phyloP scores from a whole-genome alignment of 1,284 basidiomycete species.

The Puccinia novopanici region DNA sequence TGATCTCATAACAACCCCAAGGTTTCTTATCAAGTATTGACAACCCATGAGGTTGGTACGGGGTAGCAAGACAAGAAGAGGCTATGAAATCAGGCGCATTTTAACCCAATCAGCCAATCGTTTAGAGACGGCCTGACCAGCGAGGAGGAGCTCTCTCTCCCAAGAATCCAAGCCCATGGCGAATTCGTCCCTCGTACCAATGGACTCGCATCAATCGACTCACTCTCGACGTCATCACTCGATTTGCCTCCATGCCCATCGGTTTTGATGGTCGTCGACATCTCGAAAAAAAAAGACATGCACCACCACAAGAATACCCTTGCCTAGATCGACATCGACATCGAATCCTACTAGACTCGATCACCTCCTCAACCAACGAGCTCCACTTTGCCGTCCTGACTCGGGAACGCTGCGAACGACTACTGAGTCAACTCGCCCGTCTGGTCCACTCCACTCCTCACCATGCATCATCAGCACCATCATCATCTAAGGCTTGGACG shows the following conservation, averaged over 20 bases:
- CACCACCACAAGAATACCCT: not conserved
- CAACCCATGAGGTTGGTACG: too few relatives aligned
- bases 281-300: not conserved
- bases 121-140: conserved; percentile 27
- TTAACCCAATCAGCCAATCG: conserved; percentile 15
- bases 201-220: conserved; percentile 26
- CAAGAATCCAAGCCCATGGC: conserved; percentile 56
- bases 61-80: too few relatives aligned
- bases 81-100: conserved; percentile 3
- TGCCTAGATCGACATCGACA: conserved; percentile 22
- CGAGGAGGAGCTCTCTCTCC: conserved; percentile 55
- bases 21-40: too few relatives aligned
- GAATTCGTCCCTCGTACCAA: conserved; percentile 54
- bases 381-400: conserved; percentile 27
- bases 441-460: not conserved
- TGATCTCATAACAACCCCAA: too few relatives aligned
- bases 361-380: not conserved
- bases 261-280: not conserved
- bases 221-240: conserved; percentile 34
- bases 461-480: too few relatives aligned
- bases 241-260: conserved; percentile 32
- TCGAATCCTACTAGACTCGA: not conserved
- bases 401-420: conserved; percentile 23
- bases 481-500: not conserved
- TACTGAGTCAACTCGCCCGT: conserved; percentile 29